Conservation (phyloP, 495 filamentous ascomycete genomes). For the Neurospora tetraspora region DNA sequence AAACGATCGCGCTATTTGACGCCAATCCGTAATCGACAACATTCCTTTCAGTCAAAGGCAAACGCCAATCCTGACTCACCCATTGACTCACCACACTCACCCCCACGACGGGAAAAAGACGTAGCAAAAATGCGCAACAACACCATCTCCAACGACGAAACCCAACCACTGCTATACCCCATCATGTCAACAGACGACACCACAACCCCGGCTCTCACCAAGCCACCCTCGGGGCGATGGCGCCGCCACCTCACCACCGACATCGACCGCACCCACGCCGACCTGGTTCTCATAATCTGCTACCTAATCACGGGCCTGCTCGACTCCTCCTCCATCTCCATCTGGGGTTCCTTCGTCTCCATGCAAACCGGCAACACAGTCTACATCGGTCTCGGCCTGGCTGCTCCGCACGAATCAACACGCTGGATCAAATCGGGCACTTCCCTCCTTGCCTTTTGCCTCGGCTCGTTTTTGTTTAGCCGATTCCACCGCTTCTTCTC, state of each 20-base stretch:
- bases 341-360: constrained; percentile 67
- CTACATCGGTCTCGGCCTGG: constrained; percentile 58
- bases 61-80: not conserved
- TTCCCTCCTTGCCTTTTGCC: constrained; percentile 56
- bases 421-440: constrained; percentile 57
- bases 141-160: not conserved
- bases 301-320: constrained; percentile 67
- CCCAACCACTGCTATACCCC: not conserved
- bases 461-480: constrained; percentile 56
- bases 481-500: constrained; percentile 49
- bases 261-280: constrained; percentile 45
- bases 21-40: not conserved
- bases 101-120: not conserved
- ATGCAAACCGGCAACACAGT: constrained; percentile 80
- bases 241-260: constrained; percentile 35
- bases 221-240: constrained; percentile 11
- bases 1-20: not conserved
- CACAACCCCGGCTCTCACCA: not conserved
- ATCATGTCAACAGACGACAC: not conserved
- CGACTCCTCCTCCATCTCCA: constrained; percentile 59
- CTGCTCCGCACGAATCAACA: constrained; percentile 39
- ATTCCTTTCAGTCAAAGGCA: not conserved
- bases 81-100: not conserved
- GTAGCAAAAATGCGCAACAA: not conserved
- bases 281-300: constrained; percentile 53